phyloP scores from a whole-genome alignment of 2,329 filamentous ascomycete genomes.

The Botryotinia narcissicola region DNA sequence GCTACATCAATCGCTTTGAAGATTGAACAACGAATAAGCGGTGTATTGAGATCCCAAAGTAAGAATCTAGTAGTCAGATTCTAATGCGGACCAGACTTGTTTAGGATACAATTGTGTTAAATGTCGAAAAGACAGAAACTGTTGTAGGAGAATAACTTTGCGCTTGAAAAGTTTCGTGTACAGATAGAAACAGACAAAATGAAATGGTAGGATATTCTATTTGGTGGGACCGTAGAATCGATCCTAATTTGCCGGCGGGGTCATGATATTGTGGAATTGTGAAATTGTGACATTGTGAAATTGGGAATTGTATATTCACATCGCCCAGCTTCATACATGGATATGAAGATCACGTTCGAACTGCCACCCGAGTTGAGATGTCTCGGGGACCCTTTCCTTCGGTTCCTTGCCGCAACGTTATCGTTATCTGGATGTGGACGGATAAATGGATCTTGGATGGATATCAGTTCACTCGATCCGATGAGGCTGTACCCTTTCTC shows the following conservation, averaged over 20 bases:
- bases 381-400: not conserved
- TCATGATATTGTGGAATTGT: not conserved
- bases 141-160: not conserved
- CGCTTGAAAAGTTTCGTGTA: not conserved
- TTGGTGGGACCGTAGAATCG: not conserved
- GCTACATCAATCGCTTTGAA: not conserved
- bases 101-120: not conserved
- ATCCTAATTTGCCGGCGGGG: not conserved
- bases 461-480: not conserved
- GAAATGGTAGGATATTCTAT: not conserved
- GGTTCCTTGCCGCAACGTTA: constrained; percentile 1
- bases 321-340: not conserved
- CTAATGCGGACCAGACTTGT: not conserved
- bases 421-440: not conserved
- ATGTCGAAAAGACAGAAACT: not conserved
- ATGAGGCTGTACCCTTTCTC: not conserved
- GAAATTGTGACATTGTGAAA: not conserved
- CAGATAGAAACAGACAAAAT: not conserved
- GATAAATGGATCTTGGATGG: not conserved
- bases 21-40: not conserved
- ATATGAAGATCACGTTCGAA: not conserved
- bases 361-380: not conserved
- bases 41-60: not conserved
- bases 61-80: not conserved
- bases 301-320: not conserved